Conservation (phyloP, 306 rosid species). For the Rosa multiflora region DNA sequence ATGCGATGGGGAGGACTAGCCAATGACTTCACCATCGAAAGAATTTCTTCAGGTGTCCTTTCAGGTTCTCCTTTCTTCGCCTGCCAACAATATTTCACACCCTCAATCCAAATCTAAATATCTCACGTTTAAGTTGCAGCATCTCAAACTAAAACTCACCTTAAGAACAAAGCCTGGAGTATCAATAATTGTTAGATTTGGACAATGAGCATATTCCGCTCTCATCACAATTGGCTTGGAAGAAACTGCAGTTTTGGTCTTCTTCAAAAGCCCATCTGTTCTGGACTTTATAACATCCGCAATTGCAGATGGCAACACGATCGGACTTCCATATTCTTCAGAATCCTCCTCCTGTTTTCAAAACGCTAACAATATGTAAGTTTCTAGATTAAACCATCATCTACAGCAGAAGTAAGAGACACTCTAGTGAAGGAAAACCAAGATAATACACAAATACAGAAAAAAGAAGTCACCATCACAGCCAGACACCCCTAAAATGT, state of each 20-base stretch:
- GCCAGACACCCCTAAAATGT: not conserved
- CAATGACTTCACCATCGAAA: slow-evolving; percentile 88
- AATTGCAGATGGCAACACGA: slow-evolving; percentile 68
- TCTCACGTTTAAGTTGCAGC: not conserved
- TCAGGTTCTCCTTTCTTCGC: slow-evolving; percentile 98
- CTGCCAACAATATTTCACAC: slow-evolving; percentile 39
- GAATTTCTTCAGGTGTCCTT: slow-evolving; percentile 88
- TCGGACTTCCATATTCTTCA: slow-evolving; percentile 84
- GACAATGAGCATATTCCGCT: slow-evolving; percentile 95
- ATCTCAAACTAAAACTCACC: slow-evolving; percentile 36
- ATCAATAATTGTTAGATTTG: slow-evolving; percentile 89
- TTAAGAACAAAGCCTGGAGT: slow-evolving; percentile 99
- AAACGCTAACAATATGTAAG: slow-evolving; percentile 4
- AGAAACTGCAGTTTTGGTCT: slow-evolving; percentile 74
- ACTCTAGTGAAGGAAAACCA: not conserved
- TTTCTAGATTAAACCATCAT: not conserved
- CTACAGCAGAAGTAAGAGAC: not conserved
- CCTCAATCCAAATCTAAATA: not conserved
- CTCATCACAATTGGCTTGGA: slow-evolving; percentile 92
- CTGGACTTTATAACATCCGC: slow-evolving; percentile 84
- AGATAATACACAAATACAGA: not conserved
- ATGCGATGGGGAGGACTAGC: slow-evolving; percentile 95
- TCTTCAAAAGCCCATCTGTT: slow-evolving; percentile 80
- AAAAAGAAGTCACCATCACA: not conserved
- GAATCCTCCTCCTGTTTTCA: slow-evolving; percentile 86